Base-by-base conservation (phyloP, 345 rosid genomes). In the Odontarrhena argentea region DNA sequence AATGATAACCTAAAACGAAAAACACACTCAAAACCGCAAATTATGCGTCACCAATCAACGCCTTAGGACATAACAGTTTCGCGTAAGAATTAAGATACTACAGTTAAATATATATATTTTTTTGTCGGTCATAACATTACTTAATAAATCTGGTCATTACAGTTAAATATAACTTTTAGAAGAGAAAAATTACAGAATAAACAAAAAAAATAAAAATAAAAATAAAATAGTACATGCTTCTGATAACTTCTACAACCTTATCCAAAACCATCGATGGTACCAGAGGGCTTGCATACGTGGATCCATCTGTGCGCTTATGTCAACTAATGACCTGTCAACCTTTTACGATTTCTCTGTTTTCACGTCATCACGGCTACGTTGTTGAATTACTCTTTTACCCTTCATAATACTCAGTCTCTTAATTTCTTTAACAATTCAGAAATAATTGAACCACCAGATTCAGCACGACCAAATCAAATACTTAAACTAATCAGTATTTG, bases 251-350 rank as follows among this genome's bases (percentile, higher is more conserved):
- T 54, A 30, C 45, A 6, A 42, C 67, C 76, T 73, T 57, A 73
- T 73, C 77, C 77, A 73, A 59, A 73, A 25, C 62, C 37, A 58
- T 10, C 32, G 37, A 15, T 34, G 53, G 49, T 36, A 49, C 34
- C 35, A 22, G 25, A 13, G 26, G 8, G n/a, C 45, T n/a, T 7
- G 51, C 28, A 73, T 67, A 73, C 76, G 76, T 73, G 76, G 66
- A 54, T 46, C 43, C 55, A 57, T 73, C 62, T 50, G 32, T 9
- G 22, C 70, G 53, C 18, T 38, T 56, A 36, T 8, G 66, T 25
- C 2, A 44, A 35, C 26, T 65, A 61, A 65, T 65, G 76, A 73
- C 67, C 24, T 65, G 71, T 73, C 67, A 8, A 44, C 10, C 12
- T 38, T 13, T 13, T 35, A 50, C 7, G 47, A 5, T 65, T 22